phyloP scores from a whole-genome alignment of 2,329 filamentous ascomycete species.

The Bertia moriformis region DNA sequence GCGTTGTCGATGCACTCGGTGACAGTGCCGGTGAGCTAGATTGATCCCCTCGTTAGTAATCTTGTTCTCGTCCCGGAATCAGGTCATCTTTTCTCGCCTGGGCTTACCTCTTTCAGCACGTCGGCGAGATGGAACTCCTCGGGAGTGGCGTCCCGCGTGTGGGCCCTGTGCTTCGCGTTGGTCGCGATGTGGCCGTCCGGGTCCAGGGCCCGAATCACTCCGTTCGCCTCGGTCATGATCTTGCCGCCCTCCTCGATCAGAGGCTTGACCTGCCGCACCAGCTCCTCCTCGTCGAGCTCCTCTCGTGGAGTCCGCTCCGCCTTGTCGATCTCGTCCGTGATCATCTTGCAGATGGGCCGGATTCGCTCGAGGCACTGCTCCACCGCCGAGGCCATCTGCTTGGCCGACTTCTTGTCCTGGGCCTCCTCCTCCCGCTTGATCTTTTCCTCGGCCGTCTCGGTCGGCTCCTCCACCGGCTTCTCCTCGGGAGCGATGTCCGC shows the following conservation, averaged over 20 bases:
- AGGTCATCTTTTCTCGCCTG: background rate
- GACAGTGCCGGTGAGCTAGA: constrained; percentile 64
- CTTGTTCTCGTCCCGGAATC: background rate
- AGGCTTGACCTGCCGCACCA: constrained; percentile 75
- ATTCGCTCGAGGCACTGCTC: constrained; percentile 71
- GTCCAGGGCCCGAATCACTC: constrained; percentile 72
- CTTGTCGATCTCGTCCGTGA: constrained; percentile 67
- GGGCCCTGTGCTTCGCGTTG: constrained; percentile 70
- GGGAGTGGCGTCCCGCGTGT: constrained; percentile 60
- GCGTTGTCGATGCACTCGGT: constrained; percentile 73
- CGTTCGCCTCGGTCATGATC: constrained; percentile 76
- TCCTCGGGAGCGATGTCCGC: constrained; percentile 28
- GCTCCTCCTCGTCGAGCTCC: constrained; percentile 76
- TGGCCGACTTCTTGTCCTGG: constrained; percentile 63
- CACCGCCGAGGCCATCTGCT: constrained; percentile 59
- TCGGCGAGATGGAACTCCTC: constrained; percentile 80
- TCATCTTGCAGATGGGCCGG: constrained; percentile 73
- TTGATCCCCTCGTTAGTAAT: constrained; percentile 2
- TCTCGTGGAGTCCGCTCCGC: constrained; percentile 72
- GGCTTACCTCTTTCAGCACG: constrained; percentile 55
- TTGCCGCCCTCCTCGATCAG: constrained; percentile 74
- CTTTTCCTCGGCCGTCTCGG: constrained; percentile 44
- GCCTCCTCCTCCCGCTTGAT: constrained; percentile 39
- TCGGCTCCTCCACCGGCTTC: constrained; percentile 27
- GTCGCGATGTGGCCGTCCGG: constrained; percentile 75